Percentiles rank a stretch among this genome's conserved stretches.
These are phyloP conservation scores for Phlebiopsis flavidoalba DNA, from an alignment of 768 basidiomycete genomes.

Conservation along the genomic window DNA sequence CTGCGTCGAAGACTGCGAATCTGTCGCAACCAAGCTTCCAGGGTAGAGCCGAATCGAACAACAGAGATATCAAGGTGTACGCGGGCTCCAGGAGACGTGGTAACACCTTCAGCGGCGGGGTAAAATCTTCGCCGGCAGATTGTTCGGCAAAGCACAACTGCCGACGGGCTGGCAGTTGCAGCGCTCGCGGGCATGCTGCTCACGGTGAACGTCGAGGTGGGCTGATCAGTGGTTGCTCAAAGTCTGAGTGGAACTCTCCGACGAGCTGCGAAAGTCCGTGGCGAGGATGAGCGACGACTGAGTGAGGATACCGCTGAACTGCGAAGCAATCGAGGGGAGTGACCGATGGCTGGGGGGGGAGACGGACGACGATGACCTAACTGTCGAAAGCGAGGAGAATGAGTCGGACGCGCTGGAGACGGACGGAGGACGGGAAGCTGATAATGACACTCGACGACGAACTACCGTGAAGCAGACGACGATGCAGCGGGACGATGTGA, in stretches of 20 bases:
- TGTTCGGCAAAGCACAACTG: conserved; percentile 46
- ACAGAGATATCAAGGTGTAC: conserved; percentile 53
- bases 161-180: conserved; percentile 22
- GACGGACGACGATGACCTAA: conserved; percentile 11
- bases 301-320: conserved; percentile 30
- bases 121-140: conserved; percentile 59
- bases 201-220: conserved; percentile 25
- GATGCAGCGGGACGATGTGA: conserved; percentile 5
- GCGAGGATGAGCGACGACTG: conserved; percentile 28
- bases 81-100: conserved; percentile 20
- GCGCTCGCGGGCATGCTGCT: conserved; percentile 8
- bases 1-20: conserved; percentile 58
- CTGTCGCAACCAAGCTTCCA: conserved; percentile 69
- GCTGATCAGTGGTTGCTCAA: conserved; percentile 34
- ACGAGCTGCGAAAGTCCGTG: conserved; percentile 15
- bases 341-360: conserved; percentile 10
- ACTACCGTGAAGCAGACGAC: conserved; percentile 5
- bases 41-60: conserved; percentile 53
- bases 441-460: conserved; percentile 23
- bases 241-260: conserved; percentile 16
- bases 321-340: conserved; percentile 23
- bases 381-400: conserved; percentile 16
- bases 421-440: background rate
- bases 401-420: conserved; percentile 3
- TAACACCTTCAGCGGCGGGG: conserved; percentile 28